Percentiles rank a stretch among this genome's conserved stretches.
Evolutionary conservation across 306 rosid species (phyloP).

Genomic region (Bauhinia variegata): DNA sequence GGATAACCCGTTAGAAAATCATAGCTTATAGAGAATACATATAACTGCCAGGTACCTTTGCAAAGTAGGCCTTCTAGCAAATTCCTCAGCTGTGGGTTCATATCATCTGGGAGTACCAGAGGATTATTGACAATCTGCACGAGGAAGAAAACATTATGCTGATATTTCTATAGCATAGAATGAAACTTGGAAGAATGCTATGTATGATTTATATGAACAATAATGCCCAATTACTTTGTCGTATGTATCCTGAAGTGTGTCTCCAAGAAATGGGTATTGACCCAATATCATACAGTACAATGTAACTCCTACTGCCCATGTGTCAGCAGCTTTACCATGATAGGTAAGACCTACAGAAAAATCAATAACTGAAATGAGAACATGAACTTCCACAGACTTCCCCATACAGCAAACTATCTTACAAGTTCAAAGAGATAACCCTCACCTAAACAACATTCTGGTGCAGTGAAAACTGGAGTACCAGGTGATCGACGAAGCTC

Average conservation of each 20-base stretch:
- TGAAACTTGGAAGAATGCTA: conserved; percentile 25
- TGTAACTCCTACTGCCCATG: conserved; percentile 98
- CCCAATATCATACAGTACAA: conserved; percentile 92
- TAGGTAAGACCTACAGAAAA: conserved; percentile 69
- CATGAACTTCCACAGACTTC: neutral
- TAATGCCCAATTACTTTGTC: conserved; percentile 62
- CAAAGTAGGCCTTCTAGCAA: conserved; percentile 84
- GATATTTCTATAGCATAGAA: conserved; percentile 15
- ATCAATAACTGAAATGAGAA: conserved; percentile 31
- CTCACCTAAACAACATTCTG: conserved; percentile 91
- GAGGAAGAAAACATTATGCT: conserved; percentile 26
- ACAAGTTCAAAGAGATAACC: conserved; percentile 19
- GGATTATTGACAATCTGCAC: conserved; percentile 84
- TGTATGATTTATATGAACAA: neutral
- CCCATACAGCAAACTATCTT: conserved; percentile 13
- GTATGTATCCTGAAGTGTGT: conserved; percentile 95
- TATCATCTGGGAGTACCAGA: conserved; percentile 65
- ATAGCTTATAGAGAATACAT: neutral
- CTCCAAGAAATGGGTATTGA: conserved; percentile 92
- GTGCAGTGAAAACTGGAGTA: conserved; percentile 99
- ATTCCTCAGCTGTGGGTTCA: conserved; percentile 69
- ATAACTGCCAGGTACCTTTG: conserved; percentile 56
- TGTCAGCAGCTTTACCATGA: conserved; percentile 85
- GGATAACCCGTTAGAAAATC: conserved; percentile 3
- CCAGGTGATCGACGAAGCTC: conserved; percentile 98